These are phyloP conservation scores for Xylaria sp. DNA, from an alignment of 2,329 filamentous ascomycete genomes.

Conservation along the genomic window DNA sequence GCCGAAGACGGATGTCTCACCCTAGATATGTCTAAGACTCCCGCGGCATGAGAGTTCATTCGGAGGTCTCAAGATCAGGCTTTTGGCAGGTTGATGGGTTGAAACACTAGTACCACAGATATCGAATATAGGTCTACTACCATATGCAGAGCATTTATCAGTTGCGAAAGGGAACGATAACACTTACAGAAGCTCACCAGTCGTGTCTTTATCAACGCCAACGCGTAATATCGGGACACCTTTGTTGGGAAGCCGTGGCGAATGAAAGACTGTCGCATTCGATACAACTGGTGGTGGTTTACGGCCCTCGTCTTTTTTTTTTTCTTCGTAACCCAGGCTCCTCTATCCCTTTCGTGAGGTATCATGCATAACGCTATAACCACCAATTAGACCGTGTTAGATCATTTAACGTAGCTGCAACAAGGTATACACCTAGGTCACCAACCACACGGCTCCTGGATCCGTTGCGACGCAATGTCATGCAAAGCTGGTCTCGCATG, in stretches of 20 bases:
- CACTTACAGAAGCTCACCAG: neutral
- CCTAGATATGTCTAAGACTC: neutral
- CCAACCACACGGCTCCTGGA: conserved; percentile 18
- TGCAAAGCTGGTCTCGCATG: conserved; percentile 38
- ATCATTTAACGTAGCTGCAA: conserved; percentile 27
- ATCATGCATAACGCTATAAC: neutral
- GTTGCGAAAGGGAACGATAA: neutral
- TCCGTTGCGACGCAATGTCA: conserved; percentile 21
- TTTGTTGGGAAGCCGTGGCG: neutral
- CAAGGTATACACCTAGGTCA: conserved; percentile 20
- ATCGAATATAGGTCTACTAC: neutral
- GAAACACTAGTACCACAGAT: conserved; percentile 6
- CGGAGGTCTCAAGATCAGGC: neutral
- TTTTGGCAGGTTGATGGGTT: neutral
- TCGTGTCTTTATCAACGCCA: neutral
- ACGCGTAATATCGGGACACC: neutral
- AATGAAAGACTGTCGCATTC: neutral
- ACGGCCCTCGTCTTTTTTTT: neutral
- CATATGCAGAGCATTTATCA: neutral
- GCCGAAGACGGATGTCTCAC: conserved; percentile 17
- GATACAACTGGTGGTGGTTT: neutral
- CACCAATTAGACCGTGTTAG: neutral
- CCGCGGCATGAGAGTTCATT: neutral
- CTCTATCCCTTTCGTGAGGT: neutral
- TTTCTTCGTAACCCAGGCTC: neutral